Percentiles rank a stretch among this genome's conserved stretches.
These are phyloP conservation scores for Yamadazyma trypodendri DNA, from an alignment of 1,139 yeast genomes.

Conservation along the genomic window DNA sequence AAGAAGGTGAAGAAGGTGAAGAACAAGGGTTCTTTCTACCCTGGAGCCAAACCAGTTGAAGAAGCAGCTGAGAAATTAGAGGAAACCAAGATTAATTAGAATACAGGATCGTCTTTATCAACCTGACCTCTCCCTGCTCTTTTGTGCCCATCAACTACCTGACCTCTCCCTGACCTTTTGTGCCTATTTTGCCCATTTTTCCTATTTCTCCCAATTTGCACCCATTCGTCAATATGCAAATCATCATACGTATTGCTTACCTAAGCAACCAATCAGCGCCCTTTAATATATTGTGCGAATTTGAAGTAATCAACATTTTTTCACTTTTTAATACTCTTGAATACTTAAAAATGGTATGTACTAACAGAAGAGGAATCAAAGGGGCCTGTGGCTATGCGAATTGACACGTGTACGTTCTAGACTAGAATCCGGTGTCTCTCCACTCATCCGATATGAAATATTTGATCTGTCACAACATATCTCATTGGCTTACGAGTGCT, in stretches of 20 bases:
- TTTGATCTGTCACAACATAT: too few relatives aligned
- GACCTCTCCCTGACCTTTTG: too few relatives aligned
- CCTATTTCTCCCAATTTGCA: too few relatives aligned
- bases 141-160: too few relatives aligned
- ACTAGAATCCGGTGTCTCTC: too few relatives aligned
- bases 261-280: constrained; percentile 12
- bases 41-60: constrained; percentile 47
- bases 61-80: constrained; percentile 18
- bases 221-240: too few relatives aligned
- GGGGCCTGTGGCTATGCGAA: neutral
- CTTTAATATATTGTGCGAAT: constrained; percentile 12
- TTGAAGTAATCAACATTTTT: constrained; percentile 11
- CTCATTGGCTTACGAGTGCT: too few relatives aligned
- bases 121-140: too few relatives aligned
- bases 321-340: constrained; percentile 3
- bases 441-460: too few relatives aligned
- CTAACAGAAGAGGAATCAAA: neutral
- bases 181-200: neutral
- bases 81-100: constrained; percentile 17
- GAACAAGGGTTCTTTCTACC: constrained; percentile 82
- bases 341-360: constrained; percentile 11
- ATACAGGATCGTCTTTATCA: too few relatives aligned
- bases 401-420: too few relatives aligned
- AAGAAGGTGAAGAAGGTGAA: constrained; percentile 71
- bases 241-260: too few relatives aligned